Evolutionary conservation across 495 filamentous ascomycete genomes (phyloP).

Genomic region (Podospora sp.): DNA sequence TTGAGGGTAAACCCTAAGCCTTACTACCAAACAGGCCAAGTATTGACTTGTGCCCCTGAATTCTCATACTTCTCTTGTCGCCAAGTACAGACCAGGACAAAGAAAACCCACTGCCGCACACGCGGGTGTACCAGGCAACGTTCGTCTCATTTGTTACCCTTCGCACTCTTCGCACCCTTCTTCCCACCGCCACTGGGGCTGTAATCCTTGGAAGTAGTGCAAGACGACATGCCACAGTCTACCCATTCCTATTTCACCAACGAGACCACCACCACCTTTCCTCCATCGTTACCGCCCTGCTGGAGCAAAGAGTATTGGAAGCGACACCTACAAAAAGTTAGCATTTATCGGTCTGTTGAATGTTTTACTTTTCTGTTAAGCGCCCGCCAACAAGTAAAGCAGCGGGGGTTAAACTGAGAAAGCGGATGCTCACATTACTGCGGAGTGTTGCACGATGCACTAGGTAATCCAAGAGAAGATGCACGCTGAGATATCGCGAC

Average conservation of each 20-base stretch:
- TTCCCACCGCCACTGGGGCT: too few species aligned
- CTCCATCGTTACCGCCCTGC: slow-evolving; percentile 7
- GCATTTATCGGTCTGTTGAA: slow-evolving; percentile 7
- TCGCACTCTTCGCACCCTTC: too few species aligned
- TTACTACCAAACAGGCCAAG: slow-evolving; percentile 10
- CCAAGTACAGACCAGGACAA: slow-evolving; percentile 9
- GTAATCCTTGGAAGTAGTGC: slow-evolving; percentile 7
- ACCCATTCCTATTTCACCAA: slow-evolving; percentile 5
- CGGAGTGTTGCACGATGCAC: too few species aligned
- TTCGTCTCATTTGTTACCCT: too few species aligned
- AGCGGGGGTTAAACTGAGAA: slow-evolving; percentile 9
- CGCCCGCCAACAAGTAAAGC: slow-evolving; percentile 9
- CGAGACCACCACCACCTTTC: slow-evolving; percentile 5
- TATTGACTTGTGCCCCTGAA: slow-evolving; percentile 10
- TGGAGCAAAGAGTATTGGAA: slow-evolving; percentile 8
- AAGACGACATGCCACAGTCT: slow-evolving; percentile 9
- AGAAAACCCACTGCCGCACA: slow-evolving; percentile 6
- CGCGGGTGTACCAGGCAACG: too few species aligned
- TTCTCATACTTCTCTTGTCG: slow-evolving; percentile 8
- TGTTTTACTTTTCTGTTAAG: slow-evolving; percentile 11
- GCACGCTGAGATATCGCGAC: too few species aligned
- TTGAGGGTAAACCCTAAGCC: slow-evolving; percentile 3
- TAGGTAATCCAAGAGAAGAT: too few species aligned
- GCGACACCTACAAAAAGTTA: slow-evolving; percentile 10
- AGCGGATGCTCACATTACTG: slow-evolving; percentile 9